Evolutionary conservation across 1,284 basidiomycete species (phyloP).

Genomic region (Amylostereum areolatum): DNA sequence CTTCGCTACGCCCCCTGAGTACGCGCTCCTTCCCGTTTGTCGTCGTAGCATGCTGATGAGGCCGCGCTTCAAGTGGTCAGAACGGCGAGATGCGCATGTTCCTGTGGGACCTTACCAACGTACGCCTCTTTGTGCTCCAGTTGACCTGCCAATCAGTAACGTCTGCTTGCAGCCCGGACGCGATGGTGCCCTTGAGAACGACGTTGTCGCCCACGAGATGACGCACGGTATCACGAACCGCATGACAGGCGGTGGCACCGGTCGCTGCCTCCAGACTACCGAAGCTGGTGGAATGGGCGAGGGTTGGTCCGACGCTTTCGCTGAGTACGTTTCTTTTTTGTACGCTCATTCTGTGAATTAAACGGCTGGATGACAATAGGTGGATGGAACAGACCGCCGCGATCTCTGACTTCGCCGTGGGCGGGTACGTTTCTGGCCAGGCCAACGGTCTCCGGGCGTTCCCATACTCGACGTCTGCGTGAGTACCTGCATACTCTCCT

Average conservation of each 20-base stretch:
- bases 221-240: slow-evolving; percentile 48
- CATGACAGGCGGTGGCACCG: slow-evolving; percentile 49
- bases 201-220: slow-evolving; percentile 42
- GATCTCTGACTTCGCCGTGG: background rate
- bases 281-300: slow-evolving; percentile 49
- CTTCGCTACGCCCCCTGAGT: slow-evolving; percentile 38
- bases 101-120: slow-evolving; percentile 31
- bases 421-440: slow-evolving; percentile 25
- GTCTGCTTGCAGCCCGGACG: slow-evolving; percentile 23
- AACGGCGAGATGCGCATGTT: slow-evolving; percentile 37
- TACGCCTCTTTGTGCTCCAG: slow-evolving; percentile 6
- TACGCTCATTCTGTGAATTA: too few relatives aligned
- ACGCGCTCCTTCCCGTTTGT: background rate
- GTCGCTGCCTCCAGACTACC: slow-evolving; percentile 40
- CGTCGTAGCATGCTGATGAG: background rate
- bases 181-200: slow-evolving; percentile 44
- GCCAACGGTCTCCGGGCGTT: slow-evolving; percentile 29
- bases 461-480: slow-evolving; percentile 33
- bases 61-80: slow-evolving; percentile 24
- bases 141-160: background rate
- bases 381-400: slow-evolving; percentile 11
- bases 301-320: slow-evolving; percentile 50
- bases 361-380: too few relatives aligned
- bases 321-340: slow-evolving; percentile 21
- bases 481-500: too few relatives aligned